A percentile compares a stretch with the other conserved stretches of the same genome.
These are phyloP conservation scores for Termitomyces titanicus DNA, from an alignment of 768 basidiomycete genomes.

Conservation along the genomic window DNA sequence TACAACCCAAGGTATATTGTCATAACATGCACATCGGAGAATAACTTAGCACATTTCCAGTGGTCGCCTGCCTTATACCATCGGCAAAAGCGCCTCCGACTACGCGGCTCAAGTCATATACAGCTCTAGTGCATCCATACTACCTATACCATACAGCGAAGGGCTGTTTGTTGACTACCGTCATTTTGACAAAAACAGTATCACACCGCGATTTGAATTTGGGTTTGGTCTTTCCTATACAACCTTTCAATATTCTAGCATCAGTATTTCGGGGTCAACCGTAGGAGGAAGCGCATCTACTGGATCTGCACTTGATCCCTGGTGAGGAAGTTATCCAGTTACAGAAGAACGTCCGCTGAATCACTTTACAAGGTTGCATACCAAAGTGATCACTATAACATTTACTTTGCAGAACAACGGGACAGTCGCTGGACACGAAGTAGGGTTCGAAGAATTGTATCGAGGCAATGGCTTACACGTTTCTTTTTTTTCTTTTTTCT, in stretches of 20 bases:
- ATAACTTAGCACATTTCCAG: slow-evolving; percentile 16
- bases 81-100: slow-evolving; percentile 50
- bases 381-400: slow-evolving; percentile 45
- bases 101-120: slow-evolving; percentile 51
- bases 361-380: slow-evolving; percentile 38
- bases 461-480: background rate
- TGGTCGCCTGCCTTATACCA: slow-evolving; percentile 47
- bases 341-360: background rate
- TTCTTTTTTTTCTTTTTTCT: background rate
- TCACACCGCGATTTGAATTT: slow-evolving; percentile 47
- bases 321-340: slow-evolving; percentile 25
- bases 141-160: slow-evolving; percentile 56
- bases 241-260: slow-evolving; percentile 45
- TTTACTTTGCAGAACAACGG: slow-evolving; percentile 56
- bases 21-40: background rate
- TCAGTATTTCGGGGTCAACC: slow-evolving; percentile 38
- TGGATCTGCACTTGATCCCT: slow-evolving; percentile 50
- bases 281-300: slow-evolving; percentile 39
- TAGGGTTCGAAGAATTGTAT: slow-evolving; percentile 15
- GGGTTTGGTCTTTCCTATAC: slow-evolving; percentile 58
- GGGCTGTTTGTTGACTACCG: slow-evolving; percentile 57
- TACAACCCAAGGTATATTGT: slow-evolving; percentile 52
- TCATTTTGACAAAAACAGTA: slow-evolving; percentile 47
- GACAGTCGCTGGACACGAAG: slow-evolving; percentile 50
- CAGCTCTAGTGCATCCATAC: slow-evolving; percentile 29